phyloP scores from a whole-genome alignment of 257 asterid genomes.

The Striga asiatica region DNA sequence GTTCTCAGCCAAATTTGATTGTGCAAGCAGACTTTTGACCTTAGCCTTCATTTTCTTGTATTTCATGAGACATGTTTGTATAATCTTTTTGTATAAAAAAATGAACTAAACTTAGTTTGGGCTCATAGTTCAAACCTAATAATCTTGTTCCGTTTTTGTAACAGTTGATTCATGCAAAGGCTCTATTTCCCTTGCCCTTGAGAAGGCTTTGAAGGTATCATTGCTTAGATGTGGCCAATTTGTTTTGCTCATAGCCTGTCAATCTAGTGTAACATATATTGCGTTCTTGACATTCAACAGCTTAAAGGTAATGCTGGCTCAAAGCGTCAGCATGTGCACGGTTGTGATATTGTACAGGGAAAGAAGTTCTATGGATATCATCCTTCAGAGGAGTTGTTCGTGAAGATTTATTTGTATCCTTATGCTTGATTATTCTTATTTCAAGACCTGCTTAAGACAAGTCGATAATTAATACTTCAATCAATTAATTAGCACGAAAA shows the following conservation, averaged over 20 bases:
- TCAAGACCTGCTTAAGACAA: not conserved
- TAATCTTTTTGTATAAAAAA: not conserved
- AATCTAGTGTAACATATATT: conserved; percentile 5
- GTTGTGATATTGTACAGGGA: conserved; percentile 72
- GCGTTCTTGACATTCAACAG: conserved; percentile 31
- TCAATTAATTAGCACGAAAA: not conserved
- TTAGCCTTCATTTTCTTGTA: not conserved
- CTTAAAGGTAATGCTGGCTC: conserved; percentile 69
- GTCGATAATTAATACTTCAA: not conserved
- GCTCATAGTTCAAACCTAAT: conserved; percentile 4
- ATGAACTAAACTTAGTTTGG: not conserved
- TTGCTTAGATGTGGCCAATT: not conserved
- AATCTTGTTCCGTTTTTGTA: conserved; percentile 11
- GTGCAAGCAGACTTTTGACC: not conserved
- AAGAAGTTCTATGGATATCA: conserved; percentile 85
- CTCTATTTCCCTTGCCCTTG: conserved; percentile 58
- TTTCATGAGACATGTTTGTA: no score
- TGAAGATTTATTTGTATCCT: conserved; percentile 97
- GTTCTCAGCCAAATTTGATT: not conserved
- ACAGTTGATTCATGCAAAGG: conserved; percentile 45
- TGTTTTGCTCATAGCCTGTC: conserved; percentile 15
- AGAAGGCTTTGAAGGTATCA: conserved; percentile 74
- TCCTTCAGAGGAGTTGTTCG: conserved; percentile 76
- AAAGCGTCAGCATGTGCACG: conserved; percentile 88
- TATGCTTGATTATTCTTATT: conserved; percentile 1